Evolutionary conservation across 1,284 basidiomycete species (phyloP).

Genomic region (Cryptococcus jaspeensis): DNA sequence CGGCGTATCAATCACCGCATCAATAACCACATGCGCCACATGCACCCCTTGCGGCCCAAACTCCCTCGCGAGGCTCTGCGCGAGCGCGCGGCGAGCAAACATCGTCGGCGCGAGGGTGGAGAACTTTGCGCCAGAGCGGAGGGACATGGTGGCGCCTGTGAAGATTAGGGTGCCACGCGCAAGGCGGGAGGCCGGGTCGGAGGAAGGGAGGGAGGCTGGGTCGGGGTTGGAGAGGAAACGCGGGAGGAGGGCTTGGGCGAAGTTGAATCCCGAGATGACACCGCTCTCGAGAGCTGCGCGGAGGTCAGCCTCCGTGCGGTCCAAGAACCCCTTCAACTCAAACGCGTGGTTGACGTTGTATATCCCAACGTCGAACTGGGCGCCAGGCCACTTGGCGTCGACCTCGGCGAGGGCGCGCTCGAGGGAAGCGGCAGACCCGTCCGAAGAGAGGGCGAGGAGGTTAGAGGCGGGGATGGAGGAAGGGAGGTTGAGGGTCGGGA

Average conservation of each 20-base stretch:
- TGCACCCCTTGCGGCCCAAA: slow-evolving; percentile 52
- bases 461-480: slow-evolving; percentile 20
- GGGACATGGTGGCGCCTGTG: slow-evolving; percentile 45
- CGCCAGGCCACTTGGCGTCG: slow-evolving; percentile 35
- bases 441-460: slow-evolving; percentile 31
- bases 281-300: slow-evolving; percentile 25
- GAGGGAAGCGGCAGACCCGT: slow-evolving; percentile 29
- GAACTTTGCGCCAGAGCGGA: slow-evolving; percentile 37
- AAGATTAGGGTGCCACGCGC: slow-evolving; percentile 40
- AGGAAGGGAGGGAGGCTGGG: background rate
- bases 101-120: slow-evolving; percentile 33
- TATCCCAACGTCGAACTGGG: slow-evolving; percentile 41
- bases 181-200: background rate
- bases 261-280: slow-evolving; percentile 30
- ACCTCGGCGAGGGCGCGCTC: slow-evolving; percentile 30
- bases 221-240: slow-evolving; percentile 20
- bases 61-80: slow-evolving; percentile 49
- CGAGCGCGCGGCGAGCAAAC: slow-evolving; percentile 39
- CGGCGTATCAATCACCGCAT: slow-evolving; percentile 46
- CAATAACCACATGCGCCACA: slow-evolving; percentile 50
- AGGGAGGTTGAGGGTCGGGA: slow-evolving; percentile 28
- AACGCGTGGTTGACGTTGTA: slow-evolving; percentile 38
- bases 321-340: slow-evolving; percentile 36
- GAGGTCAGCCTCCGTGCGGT: slow-evolving; percentile 31
- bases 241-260: slow-evolving; percentile 39